Conservation (phyloP, 1,284 basidiomycete genomes). For the Cutaneotrichosporon curvatum region DNA sequence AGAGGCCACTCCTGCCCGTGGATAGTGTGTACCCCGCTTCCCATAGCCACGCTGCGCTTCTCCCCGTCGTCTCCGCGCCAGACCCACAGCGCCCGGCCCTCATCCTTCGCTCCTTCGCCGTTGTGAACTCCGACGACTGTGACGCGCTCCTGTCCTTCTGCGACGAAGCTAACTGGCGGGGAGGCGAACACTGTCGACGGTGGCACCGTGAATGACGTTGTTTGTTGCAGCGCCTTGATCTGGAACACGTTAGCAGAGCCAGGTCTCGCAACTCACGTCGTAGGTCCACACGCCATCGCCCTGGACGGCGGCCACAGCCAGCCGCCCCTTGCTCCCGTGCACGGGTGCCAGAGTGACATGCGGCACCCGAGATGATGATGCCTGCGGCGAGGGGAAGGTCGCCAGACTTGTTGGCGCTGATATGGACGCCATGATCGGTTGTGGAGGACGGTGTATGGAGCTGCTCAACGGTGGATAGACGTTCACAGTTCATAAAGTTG, state of each 20-base stretch:
- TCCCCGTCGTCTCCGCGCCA: slow-evolving; percentile 39
- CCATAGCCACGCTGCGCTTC: slow-evolving; percentile 14
- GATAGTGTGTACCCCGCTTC: slow-evolving; percentile 9
- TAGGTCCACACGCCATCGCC: slow-evolving; percentile 47
- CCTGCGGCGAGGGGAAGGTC: slow-evolving; percentile 34
- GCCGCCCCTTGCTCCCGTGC: slow-evolving; percentile 24
- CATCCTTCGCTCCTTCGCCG: slow-evolving; percentile 21
- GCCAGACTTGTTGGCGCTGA: slow-evolving; percentile 36
- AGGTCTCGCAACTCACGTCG: slow-evolving; percentile 33
- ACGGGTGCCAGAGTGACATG: slow-evolving; percentile 39
- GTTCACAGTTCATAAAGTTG: too few relatives aligned
- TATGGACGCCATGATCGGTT: slow-evolving; percentile 32
- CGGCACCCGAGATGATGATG: slow-evolving; percentile 32
- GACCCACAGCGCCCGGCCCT: slow-evolving; percentile 31
- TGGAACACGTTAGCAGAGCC: slow-evolving; percentile 10
- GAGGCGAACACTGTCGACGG: slow-evolving; percentile 39
- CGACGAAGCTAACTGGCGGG: slow-evolving; percentile 32
- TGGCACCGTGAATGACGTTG: slow-evolving; percentile 42
- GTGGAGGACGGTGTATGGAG: background rate
- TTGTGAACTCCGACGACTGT: slow-evolving; percentile 29
- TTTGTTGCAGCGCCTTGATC: slow-evolving; percentile 40
- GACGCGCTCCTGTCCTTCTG: slow-evolving; percentile 17
- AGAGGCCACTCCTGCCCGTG: slow-evolving; percentile 12
- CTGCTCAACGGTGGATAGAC: too few relatives aligned
- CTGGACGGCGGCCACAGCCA: slow-evolving; percentile 43